Evolutionary conservation across 805 yeast genomes (phyloP), one percentile per base, ranked within the genome.

Genomic region (Babjeviella inositovora): DNA sequence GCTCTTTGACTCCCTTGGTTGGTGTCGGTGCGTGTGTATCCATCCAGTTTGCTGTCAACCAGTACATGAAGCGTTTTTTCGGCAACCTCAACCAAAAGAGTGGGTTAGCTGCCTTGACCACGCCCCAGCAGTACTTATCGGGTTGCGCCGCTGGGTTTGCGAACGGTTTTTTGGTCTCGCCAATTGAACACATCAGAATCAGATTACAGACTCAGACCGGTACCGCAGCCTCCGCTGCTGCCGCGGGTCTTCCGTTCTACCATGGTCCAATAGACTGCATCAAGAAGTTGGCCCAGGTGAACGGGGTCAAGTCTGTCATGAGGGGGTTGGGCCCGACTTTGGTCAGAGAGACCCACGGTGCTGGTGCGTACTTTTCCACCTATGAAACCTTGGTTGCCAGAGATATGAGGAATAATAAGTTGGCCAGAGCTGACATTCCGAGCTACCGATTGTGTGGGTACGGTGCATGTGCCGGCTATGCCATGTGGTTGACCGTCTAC

Each of bases 1-100:
- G 98, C 17, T 84, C 95, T 2, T 39, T 84, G 35, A 85, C 96
- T 2, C 98, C 98, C 11, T 57, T 90, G 35, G 47, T 87, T 17
- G 98, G 98, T 8, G 81, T 87, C n/a, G 98, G 98, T 24, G 94
- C 93, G 1, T 85, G 96, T 58, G 96, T 90, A 8, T 80, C 94
- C 6, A 79, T 87, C 19, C 98, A 90, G 49, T 90, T 90, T 42
- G 90, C 94, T 21, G 93, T 82, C 17, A 85, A 85, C 41, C 97
- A 90, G 47, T 75, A 62, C 39, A 82, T 87, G 94, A 90, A 90
- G 51, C 61, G 96, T 38, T 53, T 60, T 29, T 84, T 77, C 41
- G 46, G 41, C 21, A 53, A 52, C 23, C 42, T 42, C 12, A 61
- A 62, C 32, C 45, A 45, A 10, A 52, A 59, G 20, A 46, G 45